Evolutionary conservation across 805 yeast genomes (phyloP).

Genomic region (Cyberlindnera lachancei): DNA sequence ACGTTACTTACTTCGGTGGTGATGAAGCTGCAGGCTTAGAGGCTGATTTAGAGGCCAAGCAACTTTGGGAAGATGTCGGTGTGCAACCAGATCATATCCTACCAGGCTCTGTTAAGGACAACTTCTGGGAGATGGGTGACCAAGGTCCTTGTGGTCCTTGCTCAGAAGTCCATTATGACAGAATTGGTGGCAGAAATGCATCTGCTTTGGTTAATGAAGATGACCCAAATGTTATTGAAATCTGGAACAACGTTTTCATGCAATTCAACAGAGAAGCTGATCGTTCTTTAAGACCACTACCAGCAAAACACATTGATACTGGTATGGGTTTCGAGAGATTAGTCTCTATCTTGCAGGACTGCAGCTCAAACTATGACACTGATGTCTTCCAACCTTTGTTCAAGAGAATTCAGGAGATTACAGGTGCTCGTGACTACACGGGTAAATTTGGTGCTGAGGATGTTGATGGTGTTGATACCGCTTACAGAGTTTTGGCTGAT

Average conservation of each 20-base stretch:
- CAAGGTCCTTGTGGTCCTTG: constrained; percentile 99
- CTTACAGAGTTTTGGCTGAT: constrained; percentile 96
- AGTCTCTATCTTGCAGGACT: constrained; percentile 89
- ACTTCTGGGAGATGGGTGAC: constrained; percentile 99
- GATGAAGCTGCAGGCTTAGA: constrained; percentile 73
- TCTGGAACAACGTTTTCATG: constrained; percentile 97
- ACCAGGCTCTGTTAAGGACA: constrained; percentile 86
- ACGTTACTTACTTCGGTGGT: constrained; percentile 96
- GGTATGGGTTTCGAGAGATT: constrained; percentile 99
- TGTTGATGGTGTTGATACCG: constrained; percentile 91
- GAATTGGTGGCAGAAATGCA: constrained; percentile 98
- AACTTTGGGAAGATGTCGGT: constrained; percentile 81
- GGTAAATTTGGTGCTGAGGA: constrained; percentile 95
- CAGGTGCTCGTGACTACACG: constrained; percentile 84
- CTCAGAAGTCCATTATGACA: constrained; percentile 94
- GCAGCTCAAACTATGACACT: constrained; percentile 90
- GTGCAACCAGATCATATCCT: constrained; percentile 87
- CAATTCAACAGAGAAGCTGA: constrained; percentile 94
- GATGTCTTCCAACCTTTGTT: constrained; percentile 93
- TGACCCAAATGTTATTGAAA: constrained; percentile 95
- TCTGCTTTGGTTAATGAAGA: constrained; percentile 85
- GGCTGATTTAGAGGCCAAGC: constrained; percentile 91
- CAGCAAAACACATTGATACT: constrained; percentile 94
- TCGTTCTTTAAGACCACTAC: constrained; percentile 70
- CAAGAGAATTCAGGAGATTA: constrained; percentile 77